Conservation (phyloP, 148 eudicot genomes). For the Amaranthus cruentus region DNA sequence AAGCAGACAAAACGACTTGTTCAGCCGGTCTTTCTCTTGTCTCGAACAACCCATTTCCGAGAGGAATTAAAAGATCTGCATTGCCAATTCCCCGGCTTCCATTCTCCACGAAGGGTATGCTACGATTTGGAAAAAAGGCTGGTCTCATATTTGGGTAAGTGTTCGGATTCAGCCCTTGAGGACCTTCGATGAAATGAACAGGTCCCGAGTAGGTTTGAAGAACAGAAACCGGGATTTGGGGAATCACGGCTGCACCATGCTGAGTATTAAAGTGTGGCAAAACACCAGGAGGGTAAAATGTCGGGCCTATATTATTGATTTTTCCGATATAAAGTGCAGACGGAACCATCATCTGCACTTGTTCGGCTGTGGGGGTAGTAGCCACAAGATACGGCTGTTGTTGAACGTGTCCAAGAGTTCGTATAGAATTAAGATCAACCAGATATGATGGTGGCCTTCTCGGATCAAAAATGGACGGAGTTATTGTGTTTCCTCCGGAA, state of each 20-base stretch:
- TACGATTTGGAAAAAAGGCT: constrained; percentile 18
- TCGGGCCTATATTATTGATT: constrained; percentile 12
- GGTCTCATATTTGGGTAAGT: constrained; percentile 28
- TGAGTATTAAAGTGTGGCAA: constrained; percentile 25
- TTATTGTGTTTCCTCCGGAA: constrained; percentile 6
- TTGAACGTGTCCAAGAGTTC: constrained; percentile 30
- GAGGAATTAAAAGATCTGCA: constrained; percentile 14
- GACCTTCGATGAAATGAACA: constrained; percentile 25
- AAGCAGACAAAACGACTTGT: constrained; percentile 27
- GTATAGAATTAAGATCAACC: constrained; percentile 38
- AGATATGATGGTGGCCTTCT: constrained; percentile 32
- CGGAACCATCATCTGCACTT: constrained; percentile 31
- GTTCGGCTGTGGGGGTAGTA: constrained; percentile 32
- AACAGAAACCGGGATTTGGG: constrained; percentile 25
- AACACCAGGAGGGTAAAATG: constrained; percentile 21
- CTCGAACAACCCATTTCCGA: constrained; percentile 17
- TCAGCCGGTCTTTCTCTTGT: constrained; percentile 26
- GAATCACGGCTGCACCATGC: constrained; percentile 22
- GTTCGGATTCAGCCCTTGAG: constrained; percentile 26
- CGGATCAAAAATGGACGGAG: constrained; percentile 9
- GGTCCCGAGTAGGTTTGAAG: constrained; percentile 28
- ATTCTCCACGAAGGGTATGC: constrained; percentile 24
- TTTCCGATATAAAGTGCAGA: constrained; percentile 35
- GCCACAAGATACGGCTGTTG: constrained; percentile 31
- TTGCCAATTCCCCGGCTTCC: constrained; percentile 23